Conservation (phyloP, 805 yeast genomes). For the Citeromyces matritensis region DNA sequence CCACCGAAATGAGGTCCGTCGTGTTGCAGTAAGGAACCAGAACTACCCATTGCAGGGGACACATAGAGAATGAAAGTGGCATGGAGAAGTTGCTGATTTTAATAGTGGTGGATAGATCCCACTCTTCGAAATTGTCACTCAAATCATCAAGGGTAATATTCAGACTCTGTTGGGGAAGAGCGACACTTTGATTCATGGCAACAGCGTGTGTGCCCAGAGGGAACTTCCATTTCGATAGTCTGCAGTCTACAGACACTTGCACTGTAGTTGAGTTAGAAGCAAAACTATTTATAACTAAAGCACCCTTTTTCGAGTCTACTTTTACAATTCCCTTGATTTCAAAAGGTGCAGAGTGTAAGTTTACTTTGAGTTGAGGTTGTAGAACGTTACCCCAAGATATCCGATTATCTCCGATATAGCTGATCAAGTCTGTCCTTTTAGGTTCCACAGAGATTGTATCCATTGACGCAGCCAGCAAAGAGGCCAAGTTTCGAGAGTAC, state of each 20-base stretch:
- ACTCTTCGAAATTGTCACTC: slow-evolving; percentile 1
- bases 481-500: slow-evolving; percentile 2
- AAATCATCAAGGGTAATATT: neutral
- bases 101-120: slow-evolving; percentile 2
- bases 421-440: neutral
- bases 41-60: no score
- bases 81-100: slow-evolving; percentile 4
- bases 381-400: neutral
- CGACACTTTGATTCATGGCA: no score
- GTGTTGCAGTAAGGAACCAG: no score
- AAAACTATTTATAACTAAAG: no score
- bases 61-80: no score
- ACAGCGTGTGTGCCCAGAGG: no score
- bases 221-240: no score
- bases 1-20: no score
- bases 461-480: slow-evolving; percentile 1
- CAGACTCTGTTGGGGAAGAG: neutral
- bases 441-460: neutral
- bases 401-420: neutral
- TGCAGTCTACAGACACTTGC: no score
- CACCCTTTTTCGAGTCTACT: no score
- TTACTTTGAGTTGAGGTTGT: neutral
- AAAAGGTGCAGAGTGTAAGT: neutral
- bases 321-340: neutral
- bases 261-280: no score